A percentile compares a stretch with the other conserved stretches of the same genome.
Evolutionary conservation across 2,329 filamentous ascomycete species (phyloP).

Genomic region (Dactylellina sp.): DNA sequence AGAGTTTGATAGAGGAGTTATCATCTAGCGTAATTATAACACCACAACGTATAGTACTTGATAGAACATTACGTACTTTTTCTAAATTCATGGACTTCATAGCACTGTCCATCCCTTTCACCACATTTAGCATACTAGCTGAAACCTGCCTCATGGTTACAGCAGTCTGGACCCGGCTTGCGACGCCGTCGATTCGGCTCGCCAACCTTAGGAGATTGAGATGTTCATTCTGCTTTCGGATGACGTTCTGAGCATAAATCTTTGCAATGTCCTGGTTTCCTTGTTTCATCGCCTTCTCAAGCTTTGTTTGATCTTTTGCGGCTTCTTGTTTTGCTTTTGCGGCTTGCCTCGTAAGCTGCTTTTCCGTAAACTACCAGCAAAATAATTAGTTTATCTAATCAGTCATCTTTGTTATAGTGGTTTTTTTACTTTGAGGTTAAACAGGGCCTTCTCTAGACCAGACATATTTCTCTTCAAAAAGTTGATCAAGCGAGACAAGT

Average conservation of each 20-base stretch:
- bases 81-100: conserved; percentile 75
- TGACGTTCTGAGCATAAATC: conserved; percentile 74
- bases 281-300: conserved; percentile 71
- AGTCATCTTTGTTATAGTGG: no score
- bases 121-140: conserved; percentile 73
- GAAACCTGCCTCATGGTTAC: conserved; percentile 74
- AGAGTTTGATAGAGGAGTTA: conserved; percentile 6
- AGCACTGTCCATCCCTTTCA: conserved; percentile 72
- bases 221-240: conserved; percentile 73
- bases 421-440: conserved; percentile 70
- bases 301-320: conserved; percentile 71
- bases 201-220: conserved; percentile 71
- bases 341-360: conserved; percentile 73
- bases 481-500: not conserved
- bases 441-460: conserved; percentile 72
- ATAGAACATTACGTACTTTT: conserved; percentile 66
- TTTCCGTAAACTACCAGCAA: conserved; percentile 73
- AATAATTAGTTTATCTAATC: no score
- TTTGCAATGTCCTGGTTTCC: conserved; percentile 72
- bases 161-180: conserved; percentile 72
- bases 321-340: conserved; percentile 73
- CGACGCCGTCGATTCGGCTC: conserved; percentile 72
- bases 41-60: not conserved
- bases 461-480: conserved; percentile 67
- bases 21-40: not conserved